Conservation (phyloP, 495 filamentous ascomycete genomes). For the Apiosordaria backusii region DNA sequence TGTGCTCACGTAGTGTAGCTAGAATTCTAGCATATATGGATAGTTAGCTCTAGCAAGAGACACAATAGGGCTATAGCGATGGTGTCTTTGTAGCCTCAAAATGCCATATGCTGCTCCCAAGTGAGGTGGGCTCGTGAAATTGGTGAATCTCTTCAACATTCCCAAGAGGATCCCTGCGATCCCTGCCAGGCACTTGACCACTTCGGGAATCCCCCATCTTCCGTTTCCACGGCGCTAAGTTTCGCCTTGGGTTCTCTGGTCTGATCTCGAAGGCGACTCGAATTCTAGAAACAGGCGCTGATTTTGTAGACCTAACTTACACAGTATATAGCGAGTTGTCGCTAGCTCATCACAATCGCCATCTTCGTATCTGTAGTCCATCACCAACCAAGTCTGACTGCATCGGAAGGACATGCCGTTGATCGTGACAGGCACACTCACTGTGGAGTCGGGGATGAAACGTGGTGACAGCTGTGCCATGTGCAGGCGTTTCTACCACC, state of each 20-base stretch:
- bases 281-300: background rate
- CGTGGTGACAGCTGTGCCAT: background rate
- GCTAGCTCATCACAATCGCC: background rate
- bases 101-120: background rate
- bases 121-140: background rate
- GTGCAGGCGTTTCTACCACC: background rate
- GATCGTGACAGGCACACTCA: background rate
- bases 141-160: background rate
- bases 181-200: background rate
- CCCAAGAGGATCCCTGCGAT: background rate
- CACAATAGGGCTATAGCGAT: background rate
- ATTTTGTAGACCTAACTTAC: background rate
- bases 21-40: too few species aligned
- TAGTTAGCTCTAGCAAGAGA: background rate
- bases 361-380: background rate
- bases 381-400: background rate
- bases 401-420: background rate
- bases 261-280: background rate
- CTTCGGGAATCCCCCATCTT: slow-evolving; percentile 6
- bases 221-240: slow-evolving; percentile 11
- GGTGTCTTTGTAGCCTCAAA: background rate
- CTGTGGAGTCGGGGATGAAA: background rate
- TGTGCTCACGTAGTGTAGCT: background rate
- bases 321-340: background rate
- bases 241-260: background rate